phyloP scores from a whole-genome alignment of 345 rosid species.

The Draba incana region DNA sequence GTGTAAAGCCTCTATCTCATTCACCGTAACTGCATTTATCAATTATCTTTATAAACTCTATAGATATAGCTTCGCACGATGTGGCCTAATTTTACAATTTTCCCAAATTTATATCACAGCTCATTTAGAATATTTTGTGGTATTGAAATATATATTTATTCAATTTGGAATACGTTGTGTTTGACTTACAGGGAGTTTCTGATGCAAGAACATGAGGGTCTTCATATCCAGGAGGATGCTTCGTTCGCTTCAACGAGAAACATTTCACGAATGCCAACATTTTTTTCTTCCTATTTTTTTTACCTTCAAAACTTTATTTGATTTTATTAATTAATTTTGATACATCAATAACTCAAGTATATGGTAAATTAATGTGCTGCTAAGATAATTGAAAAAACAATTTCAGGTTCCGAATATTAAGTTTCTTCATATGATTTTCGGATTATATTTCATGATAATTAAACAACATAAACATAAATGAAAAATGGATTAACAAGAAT shows the following conservation, averaged over 20 bases:
- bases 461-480: neutral
- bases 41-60: neutral
- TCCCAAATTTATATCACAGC: neutral
- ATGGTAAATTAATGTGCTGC: neutral
- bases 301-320: constrained; percentile 6
- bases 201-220: constrained; percentile 69
- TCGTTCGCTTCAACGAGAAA: constrained; percentile 51
- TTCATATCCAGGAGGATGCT: constrained; percentile 46
- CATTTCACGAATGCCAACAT: constrained; percentile 57
- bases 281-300: constrained; percentile 2
- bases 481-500: neutral
- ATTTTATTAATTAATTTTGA: neutral
- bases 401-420: neutral
- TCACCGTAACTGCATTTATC: constrained; percentile 54
- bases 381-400: neutral
- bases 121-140: neutral
- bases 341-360: neutral
- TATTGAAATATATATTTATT: neutral
- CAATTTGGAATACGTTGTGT: neutral
- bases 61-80: constrained; percentile 7
- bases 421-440: neutral
- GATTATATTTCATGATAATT: neutral
- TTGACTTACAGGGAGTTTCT: constrained; percentile 77
- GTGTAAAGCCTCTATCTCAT: constrained; percentile 58
- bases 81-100: too few relatives aligned